A percentile compares a stretch with the other conserved stretches of the same genome.
phyloP scores from a whole-genome alignment of 176 grass and related monocot species.

The Cenchrus purpureus region DNA sequence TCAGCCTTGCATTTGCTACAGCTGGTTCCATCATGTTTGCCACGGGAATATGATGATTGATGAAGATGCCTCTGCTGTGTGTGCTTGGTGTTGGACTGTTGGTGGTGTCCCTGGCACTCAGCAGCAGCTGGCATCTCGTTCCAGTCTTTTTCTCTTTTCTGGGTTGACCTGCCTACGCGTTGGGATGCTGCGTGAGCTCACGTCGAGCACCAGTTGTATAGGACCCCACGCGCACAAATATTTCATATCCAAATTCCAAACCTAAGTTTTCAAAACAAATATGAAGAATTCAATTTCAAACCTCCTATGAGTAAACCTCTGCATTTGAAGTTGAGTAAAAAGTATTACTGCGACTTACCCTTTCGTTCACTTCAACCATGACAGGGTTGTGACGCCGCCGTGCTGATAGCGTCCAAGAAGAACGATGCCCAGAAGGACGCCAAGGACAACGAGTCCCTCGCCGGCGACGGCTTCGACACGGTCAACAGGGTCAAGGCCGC shows the following conservation, averaged over 20 bases:
- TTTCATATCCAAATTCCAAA: neutral
- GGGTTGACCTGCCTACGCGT: constrained; percentile 35
- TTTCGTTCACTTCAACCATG: neutral
- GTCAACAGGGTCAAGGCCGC: constrained; percentile 60
- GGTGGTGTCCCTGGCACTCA: constrained; percentile 24
- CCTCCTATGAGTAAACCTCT: neutral
- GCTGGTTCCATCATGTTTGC: constrained; percentile 9
- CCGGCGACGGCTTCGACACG: constrained; percentile 89
- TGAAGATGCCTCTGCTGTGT: constrained; percentile 15
- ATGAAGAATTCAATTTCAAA: too few species aligned
- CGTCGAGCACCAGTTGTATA: constrained; percentile 23
- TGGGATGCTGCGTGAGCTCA: constrained; percentile 7
- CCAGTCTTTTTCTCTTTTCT: neutral
- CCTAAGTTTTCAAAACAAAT: too few species aligned
- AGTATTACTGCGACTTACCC: neutral
- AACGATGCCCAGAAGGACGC: constrained; percentile 85
- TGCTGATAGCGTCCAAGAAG: constrained; percentile 52
- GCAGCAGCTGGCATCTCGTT: constrained; percentile 25
- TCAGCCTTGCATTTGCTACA: neutral
- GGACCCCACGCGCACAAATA: neutral
- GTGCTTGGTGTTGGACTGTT: neutral
- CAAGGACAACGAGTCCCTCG: constrained; percentile 74
- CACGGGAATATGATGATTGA: constrained; percentile 22
- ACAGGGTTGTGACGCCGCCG: constrained; percentile 71
- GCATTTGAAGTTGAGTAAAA: neutral